Evolutionary conservation across 495 filamentous ascomycete genomes (phyloP).

Genomic region (Durotheca rogersii): DNA sequence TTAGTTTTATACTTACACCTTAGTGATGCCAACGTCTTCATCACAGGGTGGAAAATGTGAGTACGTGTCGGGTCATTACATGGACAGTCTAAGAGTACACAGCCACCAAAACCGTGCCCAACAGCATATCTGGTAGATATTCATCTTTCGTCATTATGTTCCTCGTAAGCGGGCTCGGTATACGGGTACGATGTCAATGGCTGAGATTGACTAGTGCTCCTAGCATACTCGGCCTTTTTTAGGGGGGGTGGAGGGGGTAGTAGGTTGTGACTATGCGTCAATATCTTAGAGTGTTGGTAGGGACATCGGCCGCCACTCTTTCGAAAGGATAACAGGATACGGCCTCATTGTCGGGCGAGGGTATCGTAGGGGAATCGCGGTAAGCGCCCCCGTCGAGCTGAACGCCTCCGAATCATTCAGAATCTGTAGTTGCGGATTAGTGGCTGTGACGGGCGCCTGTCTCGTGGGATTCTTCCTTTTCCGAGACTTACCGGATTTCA

Average conservation of each 20-base stretch:
- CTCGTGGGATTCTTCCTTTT: no score
- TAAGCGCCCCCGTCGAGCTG: background rate
- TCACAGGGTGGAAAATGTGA: constrained; percentile 2
- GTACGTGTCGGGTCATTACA: background rate
- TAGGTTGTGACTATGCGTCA: no score
- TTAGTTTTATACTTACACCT: constrained; percentile 16
- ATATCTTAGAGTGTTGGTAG: constrained; percentile 11
- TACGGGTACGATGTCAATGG: constrained; percentile 1
- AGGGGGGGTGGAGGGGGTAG: no score
- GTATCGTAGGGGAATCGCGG: background rate
- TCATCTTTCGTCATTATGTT: background rate
- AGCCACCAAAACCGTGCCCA: constrained; percentile 12
- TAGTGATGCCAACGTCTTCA: constrained; percentile 3
- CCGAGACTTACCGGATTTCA: constrained; percentile 66
- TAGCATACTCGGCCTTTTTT: background rate
- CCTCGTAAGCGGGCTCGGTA: constrained; percentile 4
- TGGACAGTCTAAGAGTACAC: constrained; percentile 12
- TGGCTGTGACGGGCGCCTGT: no score
- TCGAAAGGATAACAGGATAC: background rate
- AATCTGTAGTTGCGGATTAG: constrained; percentile 12
- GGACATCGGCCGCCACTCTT: constrained; percentile 2
- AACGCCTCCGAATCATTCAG: constrained; percentile 1
- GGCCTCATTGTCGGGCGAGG: constrained; percentile 1
- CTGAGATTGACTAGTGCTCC: constrained; percentile 1
- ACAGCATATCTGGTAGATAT: constrained; percentile 18